These are phyloP conservation scores for Lentinula edodes DNA, from an alignment of 768 basidiomycete genomes.

Conservation along the genomic window DNA sequence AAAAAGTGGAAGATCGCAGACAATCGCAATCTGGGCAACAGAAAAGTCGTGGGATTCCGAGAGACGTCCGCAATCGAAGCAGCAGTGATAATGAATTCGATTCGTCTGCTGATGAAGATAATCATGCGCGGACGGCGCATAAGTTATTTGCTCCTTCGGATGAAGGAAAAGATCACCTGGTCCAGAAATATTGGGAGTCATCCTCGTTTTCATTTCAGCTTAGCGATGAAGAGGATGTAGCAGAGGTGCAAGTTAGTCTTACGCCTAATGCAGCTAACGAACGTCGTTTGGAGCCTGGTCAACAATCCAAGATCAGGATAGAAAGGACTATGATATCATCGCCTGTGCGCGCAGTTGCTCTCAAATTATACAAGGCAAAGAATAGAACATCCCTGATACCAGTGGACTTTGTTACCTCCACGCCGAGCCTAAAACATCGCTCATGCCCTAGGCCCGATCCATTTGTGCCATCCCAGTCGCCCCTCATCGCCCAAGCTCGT, in stretches of 20 bases:
- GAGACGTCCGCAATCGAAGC: constrained; percentile 19
- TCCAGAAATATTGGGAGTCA: not conserved
- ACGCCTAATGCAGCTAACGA: not conserved
- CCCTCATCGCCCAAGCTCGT: not conserved
- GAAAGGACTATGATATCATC: not conserved
- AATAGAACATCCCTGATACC: not conserved
- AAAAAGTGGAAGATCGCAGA: too few species aligned
- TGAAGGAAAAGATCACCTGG: constrained; percentile 1
- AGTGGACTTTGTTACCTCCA: not conserved
- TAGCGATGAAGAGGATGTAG: not conserved
- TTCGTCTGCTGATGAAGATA: constrained; percentile 29
- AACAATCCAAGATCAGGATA: not conserved
- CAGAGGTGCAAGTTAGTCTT: not conserved
- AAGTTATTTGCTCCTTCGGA: constrained; percentile 38
- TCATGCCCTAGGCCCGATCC: not conserved
- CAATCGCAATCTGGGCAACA: not conserved
- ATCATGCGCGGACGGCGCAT: constrained; percentile 54
- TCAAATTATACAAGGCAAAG: not conserved
- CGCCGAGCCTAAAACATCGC: not conserved
- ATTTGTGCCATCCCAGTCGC: not conserved
- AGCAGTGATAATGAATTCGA: constrained; percentile 39
- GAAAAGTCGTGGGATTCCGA: not conserved
- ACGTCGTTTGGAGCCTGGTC: not conserved
- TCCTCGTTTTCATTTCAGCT: constrained; percentile 1
- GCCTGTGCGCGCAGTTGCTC: not conserved